Conservation (phyloP, 805 yeast genomes). For the Candida sithepensis region DNA sequence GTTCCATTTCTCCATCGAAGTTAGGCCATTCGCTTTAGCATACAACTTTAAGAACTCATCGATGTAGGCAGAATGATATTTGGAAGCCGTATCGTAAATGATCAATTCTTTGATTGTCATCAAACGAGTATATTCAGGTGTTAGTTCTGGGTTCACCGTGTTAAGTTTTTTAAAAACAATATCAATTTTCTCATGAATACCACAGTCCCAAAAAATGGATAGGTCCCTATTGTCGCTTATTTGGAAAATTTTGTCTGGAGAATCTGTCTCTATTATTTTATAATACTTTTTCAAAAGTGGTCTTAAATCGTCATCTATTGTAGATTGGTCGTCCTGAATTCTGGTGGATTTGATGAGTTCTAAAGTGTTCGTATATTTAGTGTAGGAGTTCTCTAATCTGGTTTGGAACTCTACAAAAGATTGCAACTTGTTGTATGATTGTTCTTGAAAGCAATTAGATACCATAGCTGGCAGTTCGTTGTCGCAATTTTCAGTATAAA, state of each 20-base stretch:
- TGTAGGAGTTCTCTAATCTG: constrained; percentile 48
- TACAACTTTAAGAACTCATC: constrained; percentile 10
- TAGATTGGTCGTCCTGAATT: constrained; percentile 22
- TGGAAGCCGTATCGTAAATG: constrained; percentile 30
- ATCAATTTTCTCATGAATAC: constrained; percentile 30
- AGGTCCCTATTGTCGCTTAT: constrained; percentile 60
- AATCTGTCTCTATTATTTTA: constrained; percentile 14
- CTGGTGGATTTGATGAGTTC: constrained; percentile 34
- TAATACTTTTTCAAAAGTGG: constrained; percentile 16
- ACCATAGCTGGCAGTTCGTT: constrained; percentile 48
- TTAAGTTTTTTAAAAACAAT: constrained; percentile 18
- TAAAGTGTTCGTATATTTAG: constrained; percentile 36
- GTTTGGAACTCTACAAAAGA: constrained; percentile 62
- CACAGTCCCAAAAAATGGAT: constrained; percentile 50
- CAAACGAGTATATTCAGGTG: constrained; percentile 33
- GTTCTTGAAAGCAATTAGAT: constrained; percentile 51
- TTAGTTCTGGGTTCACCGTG: constrained; percentile 22
- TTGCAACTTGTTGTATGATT: constrained; percentile 61
- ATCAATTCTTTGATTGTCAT: constrained; percentile 39
- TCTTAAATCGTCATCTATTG: constrained; percentile 10
- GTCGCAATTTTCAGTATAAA: constrained; percentile 50
- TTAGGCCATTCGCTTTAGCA: constrained; percentile 23
- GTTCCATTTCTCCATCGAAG: constrained; percentile 37
- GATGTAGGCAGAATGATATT: constrained; percentile 22
- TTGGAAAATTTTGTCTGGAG: constrained; percentile 29